Conservation (phyloP, 306 rosid genomes). For the Glycine tomentella region DNA sequence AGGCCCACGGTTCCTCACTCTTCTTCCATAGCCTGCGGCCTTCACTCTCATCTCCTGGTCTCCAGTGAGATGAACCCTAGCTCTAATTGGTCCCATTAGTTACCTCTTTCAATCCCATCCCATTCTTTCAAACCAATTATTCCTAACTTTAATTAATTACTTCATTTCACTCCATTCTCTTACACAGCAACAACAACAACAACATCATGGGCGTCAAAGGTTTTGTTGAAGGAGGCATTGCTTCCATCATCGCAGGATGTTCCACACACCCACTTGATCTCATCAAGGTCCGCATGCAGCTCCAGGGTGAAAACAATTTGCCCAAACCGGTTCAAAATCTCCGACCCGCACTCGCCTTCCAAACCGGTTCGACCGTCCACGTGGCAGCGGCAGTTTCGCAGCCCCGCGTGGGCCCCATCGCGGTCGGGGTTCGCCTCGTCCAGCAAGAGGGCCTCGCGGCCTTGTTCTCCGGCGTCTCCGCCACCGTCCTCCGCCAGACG, state of each 20-base stretch:
- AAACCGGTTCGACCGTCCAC: conserved; percentile 40
- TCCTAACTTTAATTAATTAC: background rate
- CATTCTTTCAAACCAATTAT: background rate
- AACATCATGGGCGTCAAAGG: conserved; percentile 71
- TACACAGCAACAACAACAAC: background rate
- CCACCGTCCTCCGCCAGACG: conserved; percentile 79
- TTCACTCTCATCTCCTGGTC: conserved; percentile 87
- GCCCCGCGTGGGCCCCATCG: conserved; percentile 59
- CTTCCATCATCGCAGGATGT: conserved; percentile 77
- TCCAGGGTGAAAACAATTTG: conserved; percentile 66
- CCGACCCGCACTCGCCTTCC: conserved; percentile 68
- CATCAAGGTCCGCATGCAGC: conserved; percentile 87
- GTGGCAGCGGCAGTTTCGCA: background rate
- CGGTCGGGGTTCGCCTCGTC: conserved; percentile 64
- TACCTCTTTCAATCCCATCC: background rate
- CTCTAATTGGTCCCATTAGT: conserved; percentile 62
- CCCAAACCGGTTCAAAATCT: conserved; percentile 49
- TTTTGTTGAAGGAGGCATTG: conserved; percentile 78
- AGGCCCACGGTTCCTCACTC: conserved; percentile 73
- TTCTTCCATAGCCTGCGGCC: conserved; percentile 71
- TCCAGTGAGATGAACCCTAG: conserved; percentile 83
- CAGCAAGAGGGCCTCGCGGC: conserved; percentile 74
- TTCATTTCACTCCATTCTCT: background rate
- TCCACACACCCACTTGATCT: conserved; percentile 79
- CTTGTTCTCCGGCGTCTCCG: conserved; percentile 78